Evolutionary conservation across 805 yeast species (phyloP).

Genomic region (Saccharomycopsis fermentans): DNA sequence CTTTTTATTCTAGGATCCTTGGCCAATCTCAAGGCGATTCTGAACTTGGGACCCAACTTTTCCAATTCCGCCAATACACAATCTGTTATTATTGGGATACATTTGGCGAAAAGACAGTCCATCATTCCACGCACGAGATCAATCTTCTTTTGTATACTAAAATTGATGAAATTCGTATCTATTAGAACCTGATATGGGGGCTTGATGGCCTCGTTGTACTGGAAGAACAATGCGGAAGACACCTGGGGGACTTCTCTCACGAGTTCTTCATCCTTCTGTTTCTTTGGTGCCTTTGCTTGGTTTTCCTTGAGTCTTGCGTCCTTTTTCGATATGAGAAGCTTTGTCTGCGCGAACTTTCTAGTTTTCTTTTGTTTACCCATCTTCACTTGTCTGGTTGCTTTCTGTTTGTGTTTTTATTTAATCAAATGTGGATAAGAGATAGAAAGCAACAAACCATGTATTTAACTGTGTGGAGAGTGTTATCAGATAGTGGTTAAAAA

Average conservation of each 20-base stretch:
- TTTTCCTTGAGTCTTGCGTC: constrained; percentile 51
- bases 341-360: constrained; percentile 89
- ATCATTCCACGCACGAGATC: constrained; percentile 94
- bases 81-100: constrained; percentile 92
- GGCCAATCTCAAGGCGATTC: constrained; percentile 88
- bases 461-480: too few species aligned
- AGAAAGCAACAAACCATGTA: too few species aligned
- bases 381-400: background rate
- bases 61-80: constrained; percentile 98
- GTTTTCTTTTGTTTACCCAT: constrained; percentile 98
- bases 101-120: constrained; percentile 90
- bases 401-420: too few species aligned
- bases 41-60: constrained; percentile 86
- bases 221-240: constrained; percentile 90
- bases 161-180: constrained; percentile 95
- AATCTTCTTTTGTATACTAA: constrained; percentile 90
- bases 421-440: too few species aligned
- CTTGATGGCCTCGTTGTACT: constrained; percentile 83
- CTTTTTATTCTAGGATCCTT: constrained; percentile 87
- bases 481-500: background rate
- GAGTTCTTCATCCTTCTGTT: constrained; percentile 63
- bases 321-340: constrained; percentile 66
- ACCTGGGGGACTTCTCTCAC: constrained; percentile 81
- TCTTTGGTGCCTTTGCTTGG: constrained; percentile 29
- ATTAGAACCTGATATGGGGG: constrained; percentile 97